Base-by-base conservation (phyloP, 73 alveolate species). In the Paraurostyla sp. region DNA sequence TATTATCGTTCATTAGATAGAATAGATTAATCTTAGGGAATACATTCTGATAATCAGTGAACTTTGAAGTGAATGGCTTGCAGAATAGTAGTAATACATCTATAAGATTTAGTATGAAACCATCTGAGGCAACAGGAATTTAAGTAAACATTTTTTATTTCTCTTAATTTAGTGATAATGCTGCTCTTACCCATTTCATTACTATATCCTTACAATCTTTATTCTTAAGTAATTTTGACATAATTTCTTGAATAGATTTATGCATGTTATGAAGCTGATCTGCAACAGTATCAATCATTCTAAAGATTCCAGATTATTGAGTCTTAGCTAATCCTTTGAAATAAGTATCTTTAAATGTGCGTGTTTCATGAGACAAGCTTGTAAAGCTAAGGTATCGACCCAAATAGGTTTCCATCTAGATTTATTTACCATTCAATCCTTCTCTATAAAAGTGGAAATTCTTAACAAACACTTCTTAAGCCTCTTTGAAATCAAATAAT, bases 61-160 rank as follows among this genome's bases (percentile, higher is more conserved):
- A 81, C 23, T 81, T 81, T 13, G 52, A 0, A 3, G 82, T 81
- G 40, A 81, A 81, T 32, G 81, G 81, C 40, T 58, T 58, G 73
- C 83, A 33, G 52, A 81, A 57, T 22, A 81, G 25, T 13, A 81
- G 71, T 40, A 81, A n/a, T 4, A 81, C 73, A 57, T 58, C 76
- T 23, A 81, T 58, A 1, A 56, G 51, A 59, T 58, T 81, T 2
- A 81, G 41, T 0, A 81, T 81, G 60, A 81, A 81, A 0, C 91
- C 91, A 81, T 81, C 71, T 41, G 91, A 56, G 4, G 91, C 91
- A 4, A 59, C 43, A 2, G 80, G 91, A 3, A 81, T 6, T 59
- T 81, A 46, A 36, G 83, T 40, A 23, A 15, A 57, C 83, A 56
- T 56, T 43, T 81, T 81, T 42, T 81, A 16, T 42, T 81, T 81